phyloP scores from a whole-genome alignment of 176 grass and related monocot genomes.

The Raddia guianensis region DNA sequence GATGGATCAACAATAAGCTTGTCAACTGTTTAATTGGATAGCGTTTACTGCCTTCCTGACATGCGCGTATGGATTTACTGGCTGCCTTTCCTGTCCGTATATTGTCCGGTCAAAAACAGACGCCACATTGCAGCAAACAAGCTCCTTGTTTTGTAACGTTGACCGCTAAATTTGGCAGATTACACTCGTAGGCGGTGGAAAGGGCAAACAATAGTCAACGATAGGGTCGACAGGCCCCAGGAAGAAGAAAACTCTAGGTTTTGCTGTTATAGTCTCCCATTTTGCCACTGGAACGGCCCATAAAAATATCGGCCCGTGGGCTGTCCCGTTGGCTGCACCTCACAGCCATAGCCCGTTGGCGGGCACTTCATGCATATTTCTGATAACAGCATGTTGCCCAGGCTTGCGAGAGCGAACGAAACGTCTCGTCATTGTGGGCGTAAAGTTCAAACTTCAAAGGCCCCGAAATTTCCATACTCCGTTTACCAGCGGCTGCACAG shows the following conservation, averaged over 20 bases:
- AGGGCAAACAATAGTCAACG: not conserved
- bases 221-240: not conserved
- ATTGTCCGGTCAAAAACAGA: not conserved
- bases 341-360: too few species aligned
- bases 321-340: not conserved
- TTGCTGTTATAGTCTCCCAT: not conserved
- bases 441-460: not conserved
- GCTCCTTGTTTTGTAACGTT: not conserved
- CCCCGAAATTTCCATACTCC: not conserved
- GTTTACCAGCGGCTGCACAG: not conserved
- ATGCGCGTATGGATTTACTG: not conserved
- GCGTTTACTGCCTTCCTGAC: not conserved
- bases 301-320: not conserved
- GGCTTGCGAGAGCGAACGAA: not conserved
- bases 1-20: conserved; percentile 8
- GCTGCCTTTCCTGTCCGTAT: not conserved
- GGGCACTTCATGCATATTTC: not conserved
- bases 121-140: not conserved
- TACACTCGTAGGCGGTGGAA: not conserved
- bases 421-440: not conserved
- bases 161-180: not conserved
- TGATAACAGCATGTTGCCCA: not conserved
- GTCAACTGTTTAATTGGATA: conserved; percentile 9
- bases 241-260: not conserved
- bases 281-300: not conserved